Evolutionary conservation across 139 green algal genomes (phyloP), one percentile per base, ranked within the genome.

Genomic region (Chlamydomonas sp.): DNA sequence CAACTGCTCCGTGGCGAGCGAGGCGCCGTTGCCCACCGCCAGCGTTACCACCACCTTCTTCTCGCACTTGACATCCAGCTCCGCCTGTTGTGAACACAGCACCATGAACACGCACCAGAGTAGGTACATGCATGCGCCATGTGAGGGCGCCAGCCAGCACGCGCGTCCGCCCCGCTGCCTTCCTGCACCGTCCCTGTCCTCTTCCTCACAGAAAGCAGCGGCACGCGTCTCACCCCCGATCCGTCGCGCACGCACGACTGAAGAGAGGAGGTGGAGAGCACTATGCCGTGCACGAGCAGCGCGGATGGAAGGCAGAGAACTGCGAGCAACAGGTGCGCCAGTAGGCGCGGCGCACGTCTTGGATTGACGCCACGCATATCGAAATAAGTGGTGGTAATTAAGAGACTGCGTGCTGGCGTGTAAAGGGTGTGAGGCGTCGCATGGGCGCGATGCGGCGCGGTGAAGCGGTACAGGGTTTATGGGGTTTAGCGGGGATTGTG

Each of bases 11-110:
- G 80, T 90, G 6, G 62, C 58, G 6, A 90, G 70, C 10, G 43
- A 64, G 26, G 81, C 76, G 22, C 80, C 78, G 33, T 73, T 78
- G 10, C 73, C 73, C 3, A 93, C 69, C 5, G 73, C 69, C 2
- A 94, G n/a, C 1, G 80, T 84, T 8, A 88, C 69, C 26, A 94
- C 72, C 5, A 93, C 43, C 76, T 93, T 89, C 61, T 90, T 72
- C 0, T 63, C 36, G 72, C 88, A 94, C 3, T 33, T 58, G 1
- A 81, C 26, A 33, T 59, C 37, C 43, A 39, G 13, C 24, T 30
- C 39, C 29, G 39, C 28, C n/a, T 60, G 67, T 35, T 49, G 54
- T n/a, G 28, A 8, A 34, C 31, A 10, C 16, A 63, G 54, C 28
- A 34, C 8, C n/a, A 63, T n/a, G n/a, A n/a, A n/a, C n/a, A 8